A percentile compares a stretch with the other conserved stretches of the same genome.
Conservation (phyloP, 192 early-diverging fungal species). For the Coemansia sp. region DNA sequence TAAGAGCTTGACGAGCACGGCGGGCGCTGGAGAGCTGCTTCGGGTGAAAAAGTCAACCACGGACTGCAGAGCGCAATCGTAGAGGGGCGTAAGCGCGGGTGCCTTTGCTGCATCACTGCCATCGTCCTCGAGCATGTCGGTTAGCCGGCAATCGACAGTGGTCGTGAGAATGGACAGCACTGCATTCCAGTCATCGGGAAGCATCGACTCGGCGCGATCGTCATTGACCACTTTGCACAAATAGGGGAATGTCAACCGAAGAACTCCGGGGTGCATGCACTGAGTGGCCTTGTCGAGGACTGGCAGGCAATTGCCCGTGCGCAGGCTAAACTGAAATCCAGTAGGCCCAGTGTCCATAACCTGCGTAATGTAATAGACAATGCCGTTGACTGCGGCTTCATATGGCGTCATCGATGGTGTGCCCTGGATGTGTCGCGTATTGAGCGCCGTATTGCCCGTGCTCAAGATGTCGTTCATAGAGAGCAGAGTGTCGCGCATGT, state of each 20-base stretch:
- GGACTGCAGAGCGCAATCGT: conserved; percentile 32
- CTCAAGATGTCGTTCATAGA: conserved; percentile 48
- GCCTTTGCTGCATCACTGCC: conserved; percentile 5
- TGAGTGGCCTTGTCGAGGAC: conserved; percentile 46
- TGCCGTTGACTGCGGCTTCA: conserved; percentile 49
- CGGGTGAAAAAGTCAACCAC: conserved; percentile 29
- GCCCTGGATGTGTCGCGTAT: conserved; percentile 23
- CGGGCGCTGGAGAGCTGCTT: conserved; percentile 10
- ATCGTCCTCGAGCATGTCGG: conserved; percentile 10
- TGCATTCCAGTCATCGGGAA: conserved; percentile 37
- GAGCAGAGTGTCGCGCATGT: conserved; percentile 52
- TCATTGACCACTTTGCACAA: conserved; percentile 48
- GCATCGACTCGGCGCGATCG: conserved; percentile 41
- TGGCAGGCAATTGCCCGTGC: conserved; percentile 50
- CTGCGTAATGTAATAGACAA: conserved; percentile 51
- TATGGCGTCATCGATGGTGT: conserved; percentile 29
- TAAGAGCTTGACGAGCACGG: conserved; percentile 24
- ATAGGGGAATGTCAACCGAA: conserved; percentile 46
- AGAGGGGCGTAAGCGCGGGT: conserved; percentile 22
- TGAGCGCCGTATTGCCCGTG: conserved; percentile 23
- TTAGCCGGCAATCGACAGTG: conserved; percentile 30
- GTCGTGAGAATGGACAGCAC: conserved; percentile 33
- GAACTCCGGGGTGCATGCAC: conserved; percentile 41
- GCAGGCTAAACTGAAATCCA: conserved; percentile 50
- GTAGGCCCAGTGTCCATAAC: conserved; percentile 51